These are phyloP conservation scores for Talaromyces verruculosus DNA, from an alignment of 2,329 filamentous ascomycete genomes.

Conservation along the genomic window DNA sequence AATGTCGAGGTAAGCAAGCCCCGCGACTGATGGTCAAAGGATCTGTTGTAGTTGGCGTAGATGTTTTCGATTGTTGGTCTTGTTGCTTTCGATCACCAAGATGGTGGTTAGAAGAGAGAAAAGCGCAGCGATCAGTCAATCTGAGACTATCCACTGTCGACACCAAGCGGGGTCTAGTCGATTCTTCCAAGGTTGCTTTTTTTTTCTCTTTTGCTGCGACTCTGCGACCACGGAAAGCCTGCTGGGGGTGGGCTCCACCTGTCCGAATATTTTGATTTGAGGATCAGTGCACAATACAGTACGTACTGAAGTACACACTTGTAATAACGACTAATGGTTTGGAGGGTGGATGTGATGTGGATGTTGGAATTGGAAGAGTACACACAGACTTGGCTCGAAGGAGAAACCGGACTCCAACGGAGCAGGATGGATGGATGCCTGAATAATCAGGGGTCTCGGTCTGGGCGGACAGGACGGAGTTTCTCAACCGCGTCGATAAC, in stretches of 20 bases:
- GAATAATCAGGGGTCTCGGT: neutral
- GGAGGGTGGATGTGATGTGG: neutral
- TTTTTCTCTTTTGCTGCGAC: conserved; percentile 9
- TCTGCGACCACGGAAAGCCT: conserved; percentile 9
- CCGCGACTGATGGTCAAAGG: conserved; percentile 11
- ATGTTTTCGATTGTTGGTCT: neutral
- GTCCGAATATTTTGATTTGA: neutral
- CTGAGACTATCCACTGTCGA: conserved; percentile 8
- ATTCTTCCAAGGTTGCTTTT: conserved; percentile 6
- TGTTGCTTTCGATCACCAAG: neutral
- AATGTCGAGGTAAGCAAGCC: conserved; percentile 12
- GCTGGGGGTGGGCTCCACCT: conserved; percentile 3
- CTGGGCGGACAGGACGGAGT: neutral
- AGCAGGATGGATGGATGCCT: neutral
- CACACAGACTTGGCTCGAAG: neutral
- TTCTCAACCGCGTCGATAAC: neutral
- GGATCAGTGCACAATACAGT: neutral
- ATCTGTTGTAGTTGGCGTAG: neutral
- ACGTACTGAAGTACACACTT: neutral
- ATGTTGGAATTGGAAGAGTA: neutral
- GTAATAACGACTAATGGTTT: neutral
- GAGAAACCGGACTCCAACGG: neutral
- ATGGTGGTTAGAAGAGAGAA: conserved; percentile 1
- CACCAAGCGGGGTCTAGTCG: conserved; percentile 13
- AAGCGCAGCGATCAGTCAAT: neutral